phyloP scores from a whole-genome alignment of 768 basidiomycete species.

The Porpolomopsis calyptriformis region DNA sequence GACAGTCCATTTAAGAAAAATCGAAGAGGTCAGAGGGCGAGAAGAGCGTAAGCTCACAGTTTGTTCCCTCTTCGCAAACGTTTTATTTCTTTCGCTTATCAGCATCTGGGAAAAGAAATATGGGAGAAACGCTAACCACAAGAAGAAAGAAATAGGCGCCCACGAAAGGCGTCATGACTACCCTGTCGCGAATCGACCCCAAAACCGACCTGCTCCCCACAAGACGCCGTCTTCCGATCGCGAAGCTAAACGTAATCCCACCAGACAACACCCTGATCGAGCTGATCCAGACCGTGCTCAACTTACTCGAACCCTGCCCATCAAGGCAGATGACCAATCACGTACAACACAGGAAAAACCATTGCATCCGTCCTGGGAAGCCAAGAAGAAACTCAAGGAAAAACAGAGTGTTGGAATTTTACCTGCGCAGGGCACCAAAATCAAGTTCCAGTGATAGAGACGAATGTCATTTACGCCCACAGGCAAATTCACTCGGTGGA shows the following conservation, averaged over 20 bases:
- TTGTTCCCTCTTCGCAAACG: not conserved
- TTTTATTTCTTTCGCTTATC: conserved; percentile 8
- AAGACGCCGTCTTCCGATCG: not conserved
- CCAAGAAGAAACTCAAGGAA: conserved; percentile 74
- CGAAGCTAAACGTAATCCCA: not conserved
- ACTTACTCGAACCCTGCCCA: too few relatives aligned
- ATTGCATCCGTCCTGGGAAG: conserved; percentile 95
- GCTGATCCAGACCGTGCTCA: too few relatives aligned
- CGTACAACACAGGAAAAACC: too few relatives aligned
- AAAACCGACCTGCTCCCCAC: not conserved
- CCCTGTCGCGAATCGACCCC: not conserved
- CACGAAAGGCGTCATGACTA: not conserved
- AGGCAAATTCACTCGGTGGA: not conserved
- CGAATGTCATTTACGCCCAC: too few relatives aligned
- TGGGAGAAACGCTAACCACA: conserved; percentile 83
- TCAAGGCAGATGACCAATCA: too few relatives aligned
- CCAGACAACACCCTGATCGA: not conserved
- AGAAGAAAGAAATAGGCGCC: conserved; percentile 47
- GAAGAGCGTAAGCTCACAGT: conserved; percentile 63
- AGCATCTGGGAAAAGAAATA: conserved; percentile 99
- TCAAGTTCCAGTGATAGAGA: conserved; percentile 46
- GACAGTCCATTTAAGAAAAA: conserved; percentile 64
- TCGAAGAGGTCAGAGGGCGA: conserved; percentile 85
- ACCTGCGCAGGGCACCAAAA: conserved; percentile 77
- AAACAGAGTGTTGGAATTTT: conserved; percentile 51